Evolutionary conservation across 176 grass and related monocot genomes (phyloP).

Genomic region (Rhynchospora breviuscula): DNA sequence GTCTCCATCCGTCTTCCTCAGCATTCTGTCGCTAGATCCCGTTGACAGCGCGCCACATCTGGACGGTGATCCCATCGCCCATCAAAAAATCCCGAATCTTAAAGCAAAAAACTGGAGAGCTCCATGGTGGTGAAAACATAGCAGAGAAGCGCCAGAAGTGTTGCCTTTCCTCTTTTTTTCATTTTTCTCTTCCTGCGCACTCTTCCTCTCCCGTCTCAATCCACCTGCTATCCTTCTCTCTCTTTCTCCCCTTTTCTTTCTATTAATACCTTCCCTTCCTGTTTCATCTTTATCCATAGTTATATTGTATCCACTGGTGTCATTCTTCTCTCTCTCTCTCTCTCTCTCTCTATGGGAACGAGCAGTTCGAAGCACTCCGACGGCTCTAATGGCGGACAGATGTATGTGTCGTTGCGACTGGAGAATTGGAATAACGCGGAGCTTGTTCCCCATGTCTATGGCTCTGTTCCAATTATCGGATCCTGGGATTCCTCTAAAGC

Average conservation of each 20-base stretch:
- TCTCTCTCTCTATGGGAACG: constrained; percentile 38
- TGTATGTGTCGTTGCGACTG: constrained; percentile 69
- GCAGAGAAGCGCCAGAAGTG: background rate
- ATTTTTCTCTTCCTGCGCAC: background rate
- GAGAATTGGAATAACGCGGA: constrained; percentile 53
- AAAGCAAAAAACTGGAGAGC: background rate
- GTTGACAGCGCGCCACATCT: constrained; percentile 6
- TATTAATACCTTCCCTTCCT: background rate
- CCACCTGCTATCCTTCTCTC: background rate
- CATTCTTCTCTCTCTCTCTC: background rate
- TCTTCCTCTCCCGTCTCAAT: constrained; percentile 4
- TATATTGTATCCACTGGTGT: background rate
- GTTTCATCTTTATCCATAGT: background rate
- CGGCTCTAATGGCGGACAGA: constrained; percentile 36
- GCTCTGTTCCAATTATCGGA: constrained; percentile 64
- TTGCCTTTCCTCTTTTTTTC: background rate
- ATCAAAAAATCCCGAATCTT: background rate
- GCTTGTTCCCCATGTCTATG: constrained; percentile 63
- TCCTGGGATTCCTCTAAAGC: constrained; percentile 74
- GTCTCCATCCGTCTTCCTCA: background rate
- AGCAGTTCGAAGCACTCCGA: constrained; percentile 37
- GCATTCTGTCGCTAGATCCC: background rate
- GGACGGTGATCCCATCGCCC: background rate
- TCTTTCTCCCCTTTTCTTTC: background rate
- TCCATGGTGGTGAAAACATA: background rate